Percentiles rank a stretch among this genome's conserved stretches.
Evolutionary conservation across 257 asterid genomes (phyloP).

Genomic region (Solanum corneliomulleri): DNA sequence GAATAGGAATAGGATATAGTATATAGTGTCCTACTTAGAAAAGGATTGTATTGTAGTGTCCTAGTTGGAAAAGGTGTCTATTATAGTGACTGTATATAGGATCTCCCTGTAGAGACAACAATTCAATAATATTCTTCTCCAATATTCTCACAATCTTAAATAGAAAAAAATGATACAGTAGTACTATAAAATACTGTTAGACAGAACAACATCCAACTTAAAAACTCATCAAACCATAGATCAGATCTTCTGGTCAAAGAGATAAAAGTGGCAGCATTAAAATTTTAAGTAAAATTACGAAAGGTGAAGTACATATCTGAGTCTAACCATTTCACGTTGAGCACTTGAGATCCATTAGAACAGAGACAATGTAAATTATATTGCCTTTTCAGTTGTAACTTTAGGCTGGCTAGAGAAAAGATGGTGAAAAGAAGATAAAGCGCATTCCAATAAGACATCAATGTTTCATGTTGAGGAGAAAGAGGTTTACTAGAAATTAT

Average conservation of each 20-base stretch:
- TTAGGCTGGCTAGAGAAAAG: neutral
- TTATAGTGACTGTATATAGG: neutral
- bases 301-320: neutral
- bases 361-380: neutral
- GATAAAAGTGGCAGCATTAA: neutral
- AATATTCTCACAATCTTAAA: neutral
- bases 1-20: neutral
- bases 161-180: neutral
- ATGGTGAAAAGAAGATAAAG: neutral
- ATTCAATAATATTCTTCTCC: neutral
- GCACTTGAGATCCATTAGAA: neutral
- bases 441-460: neutral
- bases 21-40: neutral
- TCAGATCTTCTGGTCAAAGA: neutral
- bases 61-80: neutral
- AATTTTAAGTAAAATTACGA: neutral
- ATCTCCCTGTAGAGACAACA: neutral
- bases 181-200: neutral
- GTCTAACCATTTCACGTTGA: neutral
- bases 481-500: neutral
- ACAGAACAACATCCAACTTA: neutral
- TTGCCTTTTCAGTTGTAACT: neutral
- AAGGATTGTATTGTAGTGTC: neutral
- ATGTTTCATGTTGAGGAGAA: neutral
- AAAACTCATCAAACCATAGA: neutral